Conservation (phyloP, 1,284 basidiomycete species). For the Heliocybe sulcata region DNA sequence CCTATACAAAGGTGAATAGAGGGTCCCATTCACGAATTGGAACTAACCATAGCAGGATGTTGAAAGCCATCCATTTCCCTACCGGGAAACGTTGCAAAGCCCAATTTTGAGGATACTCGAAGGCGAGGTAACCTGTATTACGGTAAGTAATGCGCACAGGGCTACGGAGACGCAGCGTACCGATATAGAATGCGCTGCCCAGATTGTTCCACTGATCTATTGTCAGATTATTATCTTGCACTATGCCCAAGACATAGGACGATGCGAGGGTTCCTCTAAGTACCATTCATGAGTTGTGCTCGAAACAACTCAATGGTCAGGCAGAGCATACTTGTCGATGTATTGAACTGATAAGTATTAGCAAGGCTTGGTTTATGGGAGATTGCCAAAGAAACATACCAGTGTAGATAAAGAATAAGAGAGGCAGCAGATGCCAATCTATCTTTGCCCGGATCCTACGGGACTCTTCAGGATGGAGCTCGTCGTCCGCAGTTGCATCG, state of each 20-base stretch:
- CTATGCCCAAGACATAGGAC: conserved; percentile 18
- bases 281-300: not conserved
- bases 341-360: conserved; percentile 21
- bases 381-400: conserved; percentile 10
- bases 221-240: conserved; percentile 18
- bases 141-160: not conserved
- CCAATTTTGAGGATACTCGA: conserved; percentile 20
- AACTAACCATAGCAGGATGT: conserved; percentile 23
- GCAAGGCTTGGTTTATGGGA: no score
- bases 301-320: no score
- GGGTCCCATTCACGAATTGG: no score
- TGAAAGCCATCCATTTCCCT: conserved; percentile 20
- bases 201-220: conserved; percentile 20
- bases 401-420: conserved; percentile 20
- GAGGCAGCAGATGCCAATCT: conserved; percentile 17
- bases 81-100: conserved; percentile 22
- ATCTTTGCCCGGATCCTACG: conserved; percentile 15
- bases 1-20: no score
- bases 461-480: conserved; percentile 12
- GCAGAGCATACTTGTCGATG: conserved; percentile 20
- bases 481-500: conserved; percentile 11
- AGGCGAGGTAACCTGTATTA: conserved; percentile 17
- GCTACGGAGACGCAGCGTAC: conserved; percentile 8
- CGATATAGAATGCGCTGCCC: conserved; percentile 25
- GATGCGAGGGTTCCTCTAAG: conserved; percentile 16